Evolutionary conservation across 345 rosid genomes (phyloP).

Genomic region (Lumnitzera littorea): DNA sequence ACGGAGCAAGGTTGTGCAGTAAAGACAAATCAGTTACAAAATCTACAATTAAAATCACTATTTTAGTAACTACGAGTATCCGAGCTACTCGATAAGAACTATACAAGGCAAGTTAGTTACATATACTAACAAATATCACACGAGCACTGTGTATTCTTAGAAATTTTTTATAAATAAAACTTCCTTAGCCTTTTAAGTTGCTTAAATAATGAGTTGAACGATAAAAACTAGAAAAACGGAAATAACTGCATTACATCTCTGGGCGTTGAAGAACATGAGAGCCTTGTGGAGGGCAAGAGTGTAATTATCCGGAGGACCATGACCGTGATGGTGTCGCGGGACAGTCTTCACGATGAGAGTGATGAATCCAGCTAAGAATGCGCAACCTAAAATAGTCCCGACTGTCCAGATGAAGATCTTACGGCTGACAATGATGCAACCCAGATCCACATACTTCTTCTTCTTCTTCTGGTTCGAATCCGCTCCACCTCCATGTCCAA

Average conservation of each 20-base stretch:
- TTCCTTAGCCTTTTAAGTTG: neutral
- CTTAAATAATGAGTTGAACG: neutral
- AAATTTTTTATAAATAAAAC: too few relatives aligned
- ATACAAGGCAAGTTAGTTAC: neutral
- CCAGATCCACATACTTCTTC: conserved; percentile 94
- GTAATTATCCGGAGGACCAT: conserved; percentile 72
- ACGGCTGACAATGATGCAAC: conserved; percentile 92
- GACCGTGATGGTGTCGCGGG: conserved; percentile 55
- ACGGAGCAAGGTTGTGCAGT: too few relatives aligned
- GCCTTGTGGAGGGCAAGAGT: conserved; percentile 89
- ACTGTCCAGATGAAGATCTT: conserved; percentile 94
- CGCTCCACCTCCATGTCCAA: conserved; percentile 58
- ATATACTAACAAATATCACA: neutral
- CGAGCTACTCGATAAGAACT: neutral
- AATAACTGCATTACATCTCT: conserved; percentile 39
- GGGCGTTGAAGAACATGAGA: conserved; percentile 98
- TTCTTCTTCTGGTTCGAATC: conserved; percentile 69
- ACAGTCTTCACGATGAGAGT: conserved; percentile 79
- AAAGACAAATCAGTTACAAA: too few relatives aligned
- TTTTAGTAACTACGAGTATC: too few relatives aligned
- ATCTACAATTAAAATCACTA: too few relatives aligned
- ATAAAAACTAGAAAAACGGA: neutral
- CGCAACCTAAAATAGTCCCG: conserved; percentile 53
- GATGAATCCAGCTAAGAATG: conserved; percentile 58
- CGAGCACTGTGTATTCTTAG: too few relatives aligned